phyloP scores from a whole-genome alignment of 1,284 basidiomycete genomes.

The Phenoliferia sp. region DNA sequence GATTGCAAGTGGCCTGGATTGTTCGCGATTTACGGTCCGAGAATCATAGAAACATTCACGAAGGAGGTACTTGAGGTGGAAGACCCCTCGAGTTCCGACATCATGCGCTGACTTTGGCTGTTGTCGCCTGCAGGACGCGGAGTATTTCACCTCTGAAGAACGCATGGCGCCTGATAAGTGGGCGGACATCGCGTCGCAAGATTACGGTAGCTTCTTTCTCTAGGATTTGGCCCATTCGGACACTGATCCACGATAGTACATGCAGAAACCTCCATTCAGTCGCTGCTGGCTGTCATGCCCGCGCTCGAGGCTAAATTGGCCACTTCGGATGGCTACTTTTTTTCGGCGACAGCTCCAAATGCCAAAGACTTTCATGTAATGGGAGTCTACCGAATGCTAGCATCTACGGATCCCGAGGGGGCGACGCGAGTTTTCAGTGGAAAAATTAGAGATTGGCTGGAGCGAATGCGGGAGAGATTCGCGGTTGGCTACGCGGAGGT shows the following conservation, averaged over 20 bases:
- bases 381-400: background rate
- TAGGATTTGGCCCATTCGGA: background rate
- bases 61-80: no score
- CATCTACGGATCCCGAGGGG: background rate
- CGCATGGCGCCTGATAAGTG: background rate
- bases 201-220: background rate
- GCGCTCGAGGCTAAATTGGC: background rate
- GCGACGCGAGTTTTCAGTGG: background rate
- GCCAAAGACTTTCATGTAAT: background rate
- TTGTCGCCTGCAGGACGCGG: no score
- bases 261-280: background rate
- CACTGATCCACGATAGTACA: background rate
- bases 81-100: no score
- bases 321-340: background rate
- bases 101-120: no score
- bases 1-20: background rate
- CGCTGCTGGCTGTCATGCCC: background rate
- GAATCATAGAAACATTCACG: background rate
- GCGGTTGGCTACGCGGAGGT: background rate
- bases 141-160: background rate
- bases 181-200: background rate
- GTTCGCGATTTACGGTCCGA: background rate
- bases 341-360: background rate
- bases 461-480: background rate
- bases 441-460: background rate